Base-by-base conservation (phyloP, 768 basidiomycete species). In the Pulveroboletus ravenelii region DNA sequence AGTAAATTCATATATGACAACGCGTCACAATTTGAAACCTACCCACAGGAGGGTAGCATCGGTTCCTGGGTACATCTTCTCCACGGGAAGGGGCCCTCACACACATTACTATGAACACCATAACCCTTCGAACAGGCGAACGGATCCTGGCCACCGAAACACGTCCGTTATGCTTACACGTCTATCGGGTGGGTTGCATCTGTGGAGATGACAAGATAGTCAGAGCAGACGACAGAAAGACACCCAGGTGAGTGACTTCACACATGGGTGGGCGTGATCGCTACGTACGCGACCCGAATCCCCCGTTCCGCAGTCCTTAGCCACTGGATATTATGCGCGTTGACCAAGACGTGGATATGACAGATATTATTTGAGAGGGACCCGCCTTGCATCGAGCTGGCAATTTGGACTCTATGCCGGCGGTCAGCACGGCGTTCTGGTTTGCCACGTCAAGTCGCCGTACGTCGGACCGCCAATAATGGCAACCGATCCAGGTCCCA, bases 191-290 rank as follows among this genome's bases (percentile, higher is more conserved):
- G 10, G 68, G 68, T 0, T 50, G 63, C 15, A 47, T 68, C 13
- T 64, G 64, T 53, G 46, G 60, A 17, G 62, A 70, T 20, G 61
- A 66, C 48, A 67, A 52, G 50, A 48, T 68, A 42, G 38, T 68
- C 52, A 59, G 49, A 40, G 63, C 42, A 6, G 66, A 68, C 40
- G 66, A 68, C 40, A 49, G 47, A 32, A 51, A 17, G 30, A 70
- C 68, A 6, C 53, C 49, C 20, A 59, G 54, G 66, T 68, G 45
- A 55, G 51, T 50, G 60, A 48, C 13, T 27, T 31, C 20, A 12
- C 36, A 31, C 37, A 4, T 32, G 5, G 20, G 17, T 25, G 5
- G 8, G 13, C 30, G 30, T 10, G 30, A 20, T 18, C n/a, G 25
- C 13, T n/a, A n/a, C 27, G 29, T 13, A 36, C 27, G 30, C 17